A percentile compares a stretch with the other conserved stretches of the same genome.
Evolutionary conservation across 768 basidiomycete species (phyloP).

Genomic region (Suillus ampliporus): DNA sequence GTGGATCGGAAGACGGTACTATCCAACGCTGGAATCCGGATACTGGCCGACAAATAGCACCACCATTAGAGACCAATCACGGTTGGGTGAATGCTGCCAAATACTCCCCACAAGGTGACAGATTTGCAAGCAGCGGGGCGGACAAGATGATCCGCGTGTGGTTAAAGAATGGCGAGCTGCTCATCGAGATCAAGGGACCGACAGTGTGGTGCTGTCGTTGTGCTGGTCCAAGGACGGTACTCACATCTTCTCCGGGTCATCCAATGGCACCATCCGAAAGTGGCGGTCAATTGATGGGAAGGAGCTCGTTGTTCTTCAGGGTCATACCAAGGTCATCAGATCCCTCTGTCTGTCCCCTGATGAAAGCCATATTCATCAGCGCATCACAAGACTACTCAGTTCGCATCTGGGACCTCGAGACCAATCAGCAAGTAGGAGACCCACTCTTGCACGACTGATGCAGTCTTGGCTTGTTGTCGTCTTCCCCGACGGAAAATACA

Average conservation of each 20-base stretch:
- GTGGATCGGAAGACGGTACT: slow-evolving; percentile 13
- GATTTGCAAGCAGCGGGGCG: background rate
- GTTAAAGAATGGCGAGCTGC: background rate
- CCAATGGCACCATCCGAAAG: background rate
- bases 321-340: background rate
- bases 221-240: background rate
- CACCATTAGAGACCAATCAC: background rate
- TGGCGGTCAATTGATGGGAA: background rate
- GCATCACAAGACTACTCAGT: background rate
- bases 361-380: background rate
- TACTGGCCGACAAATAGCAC: slow-evolving; percentile 1
- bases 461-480: slow-evolving; percentile 78
- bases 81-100: background rate
- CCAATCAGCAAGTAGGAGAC: slow-evolving; percentile 24
- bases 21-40: slow-evolving; percentile 19
- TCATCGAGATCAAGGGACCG: background rate
- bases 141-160: background rate
- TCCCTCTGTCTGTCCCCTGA: background rate
- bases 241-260: background rate
- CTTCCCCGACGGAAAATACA: slow-evolving; percentile 77
- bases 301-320: background rate
- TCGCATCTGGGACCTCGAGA: slow-evolving; percentile 4
- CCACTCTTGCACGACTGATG: slow-evolving; percentile 77
- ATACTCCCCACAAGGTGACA: background rate
- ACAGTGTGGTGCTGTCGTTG: background rate